Base-by-base conservation (phyloP, 202 grass and related monocot genomes). In the Schoenoplectus triqueter region DNA sequence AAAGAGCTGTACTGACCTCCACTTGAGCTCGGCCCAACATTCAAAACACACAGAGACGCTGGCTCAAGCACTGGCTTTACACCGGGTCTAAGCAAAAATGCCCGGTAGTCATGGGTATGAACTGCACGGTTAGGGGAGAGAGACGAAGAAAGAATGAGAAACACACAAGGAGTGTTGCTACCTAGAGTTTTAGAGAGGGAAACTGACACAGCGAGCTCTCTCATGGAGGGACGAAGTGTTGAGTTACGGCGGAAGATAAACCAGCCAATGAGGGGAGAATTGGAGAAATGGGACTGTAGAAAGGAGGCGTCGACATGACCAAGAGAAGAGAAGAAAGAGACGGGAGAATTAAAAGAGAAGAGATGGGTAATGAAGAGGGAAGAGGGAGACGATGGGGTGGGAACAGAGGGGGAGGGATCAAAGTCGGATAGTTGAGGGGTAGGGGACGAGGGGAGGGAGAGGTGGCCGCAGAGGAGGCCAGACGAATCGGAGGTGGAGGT, bases 71-170 rank as follows among this genome's bases (percentile, higher is more conserved):
- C 56, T 1, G 81, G 76, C 19, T 74, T 80, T 47, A 82, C 71
- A 14, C 11, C 71, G 39, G 72, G 2, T 5, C 62, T 79, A 40
- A 95, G 86, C 61, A 92, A 86, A 82, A 90, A 95, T 49, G 91
- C 86, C 55, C 91, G 91, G 89, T 93, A 92, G 69, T 95, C 92
- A 73, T 90, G 90, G 64, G 92, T 89, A 77, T 98, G 89, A 56
- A 85, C 83, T 64, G 95, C 89, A 40, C 74, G 80, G 80, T 88
- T 84, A 21, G 84, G 66, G 66, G 91, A 82, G 41, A 74, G 18
- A 73, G 87, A 91, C 15, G 87, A 86, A 52, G 86, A 90, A 66
- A 95, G 82, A 18, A 95, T 88, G 91, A 95, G 84, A 86, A 92
- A 86, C 71, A 98, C 60, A 64, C 87, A 88, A 2, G 89, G 89